Evolutionary conservation across 257 asterid genomes (phyloP), one percentile per base, ranked within the genome.

Genomic region (Coffea eugenioides): DNA sequence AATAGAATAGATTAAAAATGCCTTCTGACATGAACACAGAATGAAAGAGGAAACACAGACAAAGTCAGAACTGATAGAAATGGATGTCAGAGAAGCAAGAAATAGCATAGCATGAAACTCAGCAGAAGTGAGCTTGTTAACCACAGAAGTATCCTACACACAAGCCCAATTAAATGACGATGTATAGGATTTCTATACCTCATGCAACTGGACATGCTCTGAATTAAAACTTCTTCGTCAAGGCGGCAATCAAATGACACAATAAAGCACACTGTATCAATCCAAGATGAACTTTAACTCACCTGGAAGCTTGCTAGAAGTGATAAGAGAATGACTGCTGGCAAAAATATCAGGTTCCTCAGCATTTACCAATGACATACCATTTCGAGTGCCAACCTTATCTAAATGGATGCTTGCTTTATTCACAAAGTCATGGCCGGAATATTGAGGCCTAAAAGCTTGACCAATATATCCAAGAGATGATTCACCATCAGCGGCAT

Each of bases 281-380:
- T 43, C 15, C 18, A 21, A 52, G 43, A 71, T 51, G 73, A 78
- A 52, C 39, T 23, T 27, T 3, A 79, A 89, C 91, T 83, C 73
- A 96, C 98, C 95, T 61, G 97, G 77, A 80, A 84, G 88, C 87
- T 88, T 89, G 85, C 85, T 91, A 48, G 89, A 85, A 74, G 89
- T 64, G 75, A 85, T 71, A 80, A 85, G 83, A 73, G 96, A 87
- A 81, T 85, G 87, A 65, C 52, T 81, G 86, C 87, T 70, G 62
- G 88, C 54, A 83, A 79, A 88, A 57, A 74, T 74, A 87, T 91
- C 93, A 56, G 87, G 77, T 74, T 91, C 97, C 69, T 86, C 83
- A 80, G 83, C 85, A 66, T 84, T 87, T 73, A 84, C 75, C 45
- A 80, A 70, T 20, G 98, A 83, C 79, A 91, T 85, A 71, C 95